Base-by-base conservation (phyloP, 2,329 filamentous ascomycete genomes). In the Sclerotinia glacialis region DNA sequence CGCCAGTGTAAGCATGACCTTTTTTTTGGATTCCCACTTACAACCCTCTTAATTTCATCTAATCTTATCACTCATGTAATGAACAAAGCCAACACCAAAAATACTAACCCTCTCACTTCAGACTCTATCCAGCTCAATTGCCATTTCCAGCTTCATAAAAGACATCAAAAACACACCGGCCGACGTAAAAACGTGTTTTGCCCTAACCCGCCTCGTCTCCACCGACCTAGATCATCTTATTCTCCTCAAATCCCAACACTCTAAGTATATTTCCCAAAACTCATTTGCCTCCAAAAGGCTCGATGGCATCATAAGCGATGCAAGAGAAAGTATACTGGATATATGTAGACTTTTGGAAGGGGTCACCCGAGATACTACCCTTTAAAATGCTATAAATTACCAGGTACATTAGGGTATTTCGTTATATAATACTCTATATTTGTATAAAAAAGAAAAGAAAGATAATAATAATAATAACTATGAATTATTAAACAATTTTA, bases 151-250 rank as follows among this genome's bases (percentile, higher is more conserved):
- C 8, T 66, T 66, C 49, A 31, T 61, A 6, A 44, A 66, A 26
- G 46, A 54, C 40, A 31, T 66, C 12, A 59, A 61, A 34, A 61
- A 66, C 18, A 37, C 64, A 7, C 55, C 64, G 9, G 31, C 31
- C 6, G 64, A 66, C 26, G 56, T 66, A 23, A 47, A 66, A 34
- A 61, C 54, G 5, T 66, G 56, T 44, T 61, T 66, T 5, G 47
- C 49, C 0, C 56, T 66, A 16, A 61, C 37, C 16, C 21, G 26
- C 2, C 64, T 56, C 31, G 47, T 61, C 9, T n/a, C 23, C 14
- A 28, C 23, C 4, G 64, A 66, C 18, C 46, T 66, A 1, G 53
- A 66, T 0, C 56, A 60, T 46, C 66, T 67, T 18, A 12, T 58
- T 9, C 18, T 26, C 21, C 62, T 65, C 42, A 40, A 26, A 21